Evolutionary conservation across 2,329 filamentous ascomycete genomes (phyloP).

Genomic region (Sclerotinia borealis): DNA sequence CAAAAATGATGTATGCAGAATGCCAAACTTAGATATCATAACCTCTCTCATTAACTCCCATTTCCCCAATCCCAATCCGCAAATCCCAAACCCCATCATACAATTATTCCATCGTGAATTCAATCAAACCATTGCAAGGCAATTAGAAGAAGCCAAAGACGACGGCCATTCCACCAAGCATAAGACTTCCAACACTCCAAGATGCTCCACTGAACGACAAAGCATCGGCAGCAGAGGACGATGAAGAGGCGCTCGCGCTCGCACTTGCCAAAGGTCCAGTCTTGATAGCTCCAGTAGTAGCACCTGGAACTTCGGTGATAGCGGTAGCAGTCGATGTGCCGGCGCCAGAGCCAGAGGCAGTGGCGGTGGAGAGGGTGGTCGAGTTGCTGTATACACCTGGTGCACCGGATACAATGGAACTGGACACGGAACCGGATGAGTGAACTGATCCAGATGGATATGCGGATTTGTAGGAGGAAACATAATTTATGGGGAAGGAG

Average conservation of each 20-base stretch:
- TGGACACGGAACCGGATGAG: neutral
- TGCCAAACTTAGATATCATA: neutral
- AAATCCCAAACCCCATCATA: neutral
- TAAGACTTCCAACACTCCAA: neutral
- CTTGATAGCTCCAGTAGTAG: neutral
- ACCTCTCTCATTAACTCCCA: constrained; percentile 5
- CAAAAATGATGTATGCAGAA: neutral
- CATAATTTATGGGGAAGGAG: neutral
- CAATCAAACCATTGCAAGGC: neutral
- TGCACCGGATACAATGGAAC: neutral
- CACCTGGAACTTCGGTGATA: neutral
- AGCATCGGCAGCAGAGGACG: neutral
- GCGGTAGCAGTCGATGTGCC: constrained; percentile 5
- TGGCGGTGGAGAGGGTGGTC: neutral
- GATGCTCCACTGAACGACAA: neutral
- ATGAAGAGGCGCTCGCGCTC: neutral
- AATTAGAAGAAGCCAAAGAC: constrained; percentile 10
- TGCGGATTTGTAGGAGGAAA: neutral
- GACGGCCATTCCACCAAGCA: constrained; percentile 9
- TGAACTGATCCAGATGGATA: neutral
- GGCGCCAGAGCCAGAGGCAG: neutral
- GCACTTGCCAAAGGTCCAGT: neutral
- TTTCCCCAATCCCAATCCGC: neutral
- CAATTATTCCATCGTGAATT: neutral
- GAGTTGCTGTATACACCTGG: constrained; percentile 8